Evolutionary conservation across 768 basidiomycete genomes (phyloP), one percentile per base, ranked within the genome.

Genomic region (Clitopilus hobsonii): DNA sequence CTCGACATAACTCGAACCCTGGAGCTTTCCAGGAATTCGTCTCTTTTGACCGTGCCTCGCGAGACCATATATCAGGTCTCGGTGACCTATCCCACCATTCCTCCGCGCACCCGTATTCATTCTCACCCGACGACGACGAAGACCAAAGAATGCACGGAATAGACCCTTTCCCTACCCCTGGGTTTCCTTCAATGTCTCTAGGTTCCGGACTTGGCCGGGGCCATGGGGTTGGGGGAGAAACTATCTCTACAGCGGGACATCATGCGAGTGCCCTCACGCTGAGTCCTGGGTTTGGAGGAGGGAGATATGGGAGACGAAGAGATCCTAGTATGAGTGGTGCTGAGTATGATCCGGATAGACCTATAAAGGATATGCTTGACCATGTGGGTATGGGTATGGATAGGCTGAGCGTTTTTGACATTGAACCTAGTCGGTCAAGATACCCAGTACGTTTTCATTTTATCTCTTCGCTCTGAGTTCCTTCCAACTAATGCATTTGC

Each of bases 261-360:
- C 94, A 97, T 69, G 93, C 91, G 23, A 91, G 88, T 59, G 91
- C 84, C 2, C 74, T 96, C 52, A 96, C 94, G 0, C 77, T 97
- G 16, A 89, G 81, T 52, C 91, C 92, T 3, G 94, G 94, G 0
- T 78, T 96, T 8, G 85, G 80, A 30, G 85, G 81, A 36, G 75
- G 83, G 2, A 72, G 78, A 4, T 70, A 67, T 18, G 68, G 16
- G 5, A 32, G 27, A 18, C 73, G 77, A 48, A 72, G 85, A 55
- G 85, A 89, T 60, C 61, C 69, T 49, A 77, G 84, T 61, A 64
- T 88, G 51, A 89, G 85, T 66, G 89, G 85, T 32, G 86, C 86
- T 38, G 91, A 94, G 64, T 94, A 89, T 58, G 91, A 94, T 66
- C 91, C 91, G 3, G 91, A 94, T 28, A 76, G 91, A 20, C 88